These are phyloP conservation scores for Astragalus glycyphyllos DNA, from an alignment of 306 rosid genomes.

Conservation along the genomic window DNA sequence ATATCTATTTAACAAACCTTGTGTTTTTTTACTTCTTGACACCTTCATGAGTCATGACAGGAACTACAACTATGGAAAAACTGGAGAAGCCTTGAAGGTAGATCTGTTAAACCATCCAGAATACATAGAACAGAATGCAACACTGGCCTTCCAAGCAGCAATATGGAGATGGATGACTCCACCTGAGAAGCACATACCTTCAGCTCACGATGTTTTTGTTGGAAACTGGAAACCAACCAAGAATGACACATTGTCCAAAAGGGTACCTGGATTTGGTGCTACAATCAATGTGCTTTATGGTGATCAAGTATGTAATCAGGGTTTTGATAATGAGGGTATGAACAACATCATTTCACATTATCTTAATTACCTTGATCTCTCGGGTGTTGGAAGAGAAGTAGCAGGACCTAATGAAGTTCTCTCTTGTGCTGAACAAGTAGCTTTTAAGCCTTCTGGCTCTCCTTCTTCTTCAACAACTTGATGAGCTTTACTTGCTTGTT, in stretches of 20 bases:
- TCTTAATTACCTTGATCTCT: slow-evolving; percentile 77
- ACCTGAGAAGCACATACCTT: slow-evolving; percentile 78
- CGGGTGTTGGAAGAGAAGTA: slow-evolving; percentile 79
- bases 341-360: slow-evolving; percentile 84
- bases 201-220: slow-evolving; percentile 79
- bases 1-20: too few species aligned
- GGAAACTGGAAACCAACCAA: slow-evolving; percentile 95
- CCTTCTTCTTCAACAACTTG: slow-evolving; percentile 53
- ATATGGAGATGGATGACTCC: slow-evolving; percentile 91
- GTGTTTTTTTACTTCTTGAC: too few species aligned
- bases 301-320: slow-evolving; percentile 68
- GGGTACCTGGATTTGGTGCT: slow-evolving; percentile 90
- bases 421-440: slow-evolving; percentile 75
- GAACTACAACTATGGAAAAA: slow-evolving; percentile 88
- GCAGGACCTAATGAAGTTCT: slow-evolving; percentile 81
- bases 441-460: slow-evolving; percentile 62
- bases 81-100: slow-evolving; percentile 75
- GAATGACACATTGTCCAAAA: slow-evolving; percentile 80
- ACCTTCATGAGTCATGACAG: slow-evolving; percentile 33
- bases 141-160: slow-evolving; percentile 87
- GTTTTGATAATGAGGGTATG: slow-evolving; percentile 73
- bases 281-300: slow-evolving; percentile 86
- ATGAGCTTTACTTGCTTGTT: slow-evolving; percentile 39
- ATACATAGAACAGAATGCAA: slow-evolving; percentile 91
- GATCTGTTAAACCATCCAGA: slow-evolving; percentile 91